Percentiles rank a stretch among this genome's conserved stretches.
These are phyloP conservation scores for Erigeron philadelphicus DNA, from an alignment of 140 eudicot species.

Conservation along the genomic window DNA sequence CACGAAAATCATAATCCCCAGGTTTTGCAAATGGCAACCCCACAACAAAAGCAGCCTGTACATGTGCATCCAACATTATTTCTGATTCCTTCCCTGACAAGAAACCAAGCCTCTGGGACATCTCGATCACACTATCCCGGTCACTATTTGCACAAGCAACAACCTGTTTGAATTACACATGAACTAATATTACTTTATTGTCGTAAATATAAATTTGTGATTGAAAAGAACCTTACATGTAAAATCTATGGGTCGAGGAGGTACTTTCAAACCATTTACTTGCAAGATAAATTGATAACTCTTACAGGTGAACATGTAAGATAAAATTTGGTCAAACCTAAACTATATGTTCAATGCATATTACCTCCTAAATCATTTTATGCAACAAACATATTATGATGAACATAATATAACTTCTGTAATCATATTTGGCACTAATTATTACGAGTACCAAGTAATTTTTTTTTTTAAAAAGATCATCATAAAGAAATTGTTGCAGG, in stretches of 20 bases:
- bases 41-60: constrained; percentile 85
- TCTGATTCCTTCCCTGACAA: constrained; percentile 75
- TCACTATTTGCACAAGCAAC: constrained; percentile 75
- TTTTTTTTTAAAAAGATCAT: no score
- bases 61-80: constrained; percentile 85
- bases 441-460: neutral
- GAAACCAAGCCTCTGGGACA: constrained; percentile 89
- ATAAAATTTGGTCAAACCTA: neutral
- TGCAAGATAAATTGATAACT: neutral
- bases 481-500: neutral
- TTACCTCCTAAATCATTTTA: neutral
- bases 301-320: neutral
- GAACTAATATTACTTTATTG: neutral
- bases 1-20: constrained; percentile 76
- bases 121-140: constrained; percentile 59
- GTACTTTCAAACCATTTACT: neutral
- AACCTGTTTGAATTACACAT: constrained; percentile 43
- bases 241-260: neutral
- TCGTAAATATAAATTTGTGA: neutral
- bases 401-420: neutral
- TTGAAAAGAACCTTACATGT: neutral
- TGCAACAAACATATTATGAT: neutral
- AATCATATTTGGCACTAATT: neutral
- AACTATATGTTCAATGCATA: neutral
- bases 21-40: constrained; percentile 80